Evolutionary conservation across 176 grass and related monocot species (phyloP).

Genomic region (Thalia dealbata): DNA sequence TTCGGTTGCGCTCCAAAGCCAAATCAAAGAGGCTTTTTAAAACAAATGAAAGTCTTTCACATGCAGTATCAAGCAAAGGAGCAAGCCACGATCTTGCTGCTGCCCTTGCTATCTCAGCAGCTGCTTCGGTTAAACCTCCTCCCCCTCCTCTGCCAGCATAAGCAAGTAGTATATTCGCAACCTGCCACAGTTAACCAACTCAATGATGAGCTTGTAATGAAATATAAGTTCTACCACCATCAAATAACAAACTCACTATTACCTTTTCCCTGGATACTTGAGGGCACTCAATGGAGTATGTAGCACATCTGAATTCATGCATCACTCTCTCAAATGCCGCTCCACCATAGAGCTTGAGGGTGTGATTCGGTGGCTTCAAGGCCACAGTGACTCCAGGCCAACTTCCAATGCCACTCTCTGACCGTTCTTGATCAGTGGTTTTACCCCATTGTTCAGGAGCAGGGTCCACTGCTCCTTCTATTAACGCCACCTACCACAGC

Average conservation of each 20-base stretch:
- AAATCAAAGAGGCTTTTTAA: constrained; percentile 84
- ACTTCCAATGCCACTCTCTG: constrained; percentile 72
- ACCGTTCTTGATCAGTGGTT: constrained; percentile 70
- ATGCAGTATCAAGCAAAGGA: constrained; percentile 83
- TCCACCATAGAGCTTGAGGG: constrained; percentile 81
- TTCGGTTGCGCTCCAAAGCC: constrained; percentile 64
- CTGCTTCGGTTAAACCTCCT: constrained; percentile 74
- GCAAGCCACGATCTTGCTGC: constrained; percentile 81
- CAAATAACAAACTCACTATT: not conserved
- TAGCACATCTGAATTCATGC: constrained; percentile 86
- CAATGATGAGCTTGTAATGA: not conserved
- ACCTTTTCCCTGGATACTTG: constrained; percentile 96
- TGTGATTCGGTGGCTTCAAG: constrained; percentile 66
- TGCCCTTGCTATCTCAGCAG: constrained; percentile 82
- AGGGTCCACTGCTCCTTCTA: constrained; percentile 93
- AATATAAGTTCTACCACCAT: no score
- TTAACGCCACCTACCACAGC: constrained; percentile 43
- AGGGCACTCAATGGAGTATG: constrained; percentile 90
- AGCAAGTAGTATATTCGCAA: constrained; percentile 97
- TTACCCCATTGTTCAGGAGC: constrained; percentile 94
- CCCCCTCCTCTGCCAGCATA: constrained; percentile 80
- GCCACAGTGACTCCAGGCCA: constrained; percentile 75
- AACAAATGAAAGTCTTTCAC: constrained; percentile 94
- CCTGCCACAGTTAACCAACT: constrained; percentile 36
- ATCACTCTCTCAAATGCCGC: constrained; percentile 95